Evolutionary conservation across 2,329 filamentous ascomycete species (phyloP).

Genomic region (Fusarium sp.): DNA sequence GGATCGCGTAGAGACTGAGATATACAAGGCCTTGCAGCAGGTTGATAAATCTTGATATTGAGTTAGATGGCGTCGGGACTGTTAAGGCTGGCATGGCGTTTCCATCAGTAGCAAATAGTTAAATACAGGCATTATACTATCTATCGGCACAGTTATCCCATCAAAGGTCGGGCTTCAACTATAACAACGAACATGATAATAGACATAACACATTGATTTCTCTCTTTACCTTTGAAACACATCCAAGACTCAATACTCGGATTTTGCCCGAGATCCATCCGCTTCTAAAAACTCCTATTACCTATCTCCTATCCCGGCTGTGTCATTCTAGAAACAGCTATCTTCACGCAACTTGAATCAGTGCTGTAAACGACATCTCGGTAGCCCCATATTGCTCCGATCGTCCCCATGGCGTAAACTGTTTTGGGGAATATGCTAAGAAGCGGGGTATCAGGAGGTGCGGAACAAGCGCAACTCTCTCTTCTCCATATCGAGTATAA

Average conservation of each 20-base stretch:
- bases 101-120: not conserved
- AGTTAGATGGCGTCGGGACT: not conserved
- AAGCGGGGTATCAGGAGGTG: not conserved
- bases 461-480: not conserved
- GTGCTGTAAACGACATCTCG: not conserved
- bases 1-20: not conserved
- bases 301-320: no score
- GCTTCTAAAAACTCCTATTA: not conserved
- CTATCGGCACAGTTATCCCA: no score
- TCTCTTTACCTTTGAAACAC: not conserved
- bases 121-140: not conserved
- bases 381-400: not conserved
- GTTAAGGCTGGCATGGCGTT: no score
- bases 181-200: no score
- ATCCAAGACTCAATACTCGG: not conserved
- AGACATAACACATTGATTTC: no score
- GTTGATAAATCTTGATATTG: not conserved
- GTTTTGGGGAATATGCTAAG: not conserved
- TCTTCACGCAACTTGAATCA: not conserved
- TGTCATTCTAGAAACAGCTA: not conserved
- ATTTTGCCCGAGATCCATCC: not conserved
- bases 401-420: not conserved
- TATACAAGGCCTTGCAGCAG: not conserved
- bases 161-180: no score
- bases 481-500: slow-evolving; percentile 1